phyloP scores from a whole-genome alignment of 352 stramenopile species.

The Plasmopara viticola region DNA sequence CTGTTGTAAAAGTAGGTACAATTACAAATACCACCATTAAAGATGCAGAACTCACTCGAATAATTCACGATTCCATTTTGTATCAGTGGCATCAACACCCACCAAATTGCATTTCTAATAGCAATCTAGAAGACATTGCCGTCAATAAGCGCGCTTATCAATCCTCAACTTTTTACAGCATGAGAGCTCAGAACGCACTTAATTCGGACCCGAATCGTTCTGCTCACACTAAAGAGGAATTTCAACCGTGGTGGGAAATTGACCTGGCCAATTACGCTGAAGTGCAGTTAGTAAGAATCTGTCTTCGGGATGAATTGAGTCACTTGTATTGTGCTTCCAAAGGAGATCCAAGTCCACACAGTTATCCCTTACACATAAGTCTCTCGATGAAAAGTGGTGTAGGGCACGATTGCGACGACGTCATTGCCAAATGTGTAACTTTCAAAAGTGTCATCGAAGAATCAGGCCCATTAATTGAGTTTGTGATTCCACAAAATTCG shows the following conservation, averaged over 20 bases:
- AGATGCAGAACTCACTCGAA: constrained; percentile 17
- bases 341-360: constrained; percentile 9
- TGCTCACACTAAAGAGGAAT: constrained; percentile 40
- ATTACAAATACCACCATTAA: neutral
- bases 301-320: constrained; percentile 31
- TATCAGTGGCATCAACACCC: constrained; percentile 27
- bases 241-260: constrained; percentile 54
- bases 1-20: neutral
- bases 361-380: constrained; percentile 45
- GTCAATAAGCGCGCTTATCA: constrained; percentile 35
- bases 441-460: constrained; percentile 29
- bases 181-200: constrained; percentile 36
- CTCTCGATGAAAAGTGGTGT: constrained; percentile 65
- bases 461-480: constrained; percentile 29
- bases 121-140: constrained; percentile 31
- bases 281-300: constrained; percentile 43
- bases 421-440: constrained; percentile 45
- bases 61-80: constrained; percentile 38
- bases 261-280: constrained; percentile 46
- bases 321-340: constrained; percentile 22
- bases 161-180: constrained; percentile 36
- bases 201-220: constrained; percentile 21
- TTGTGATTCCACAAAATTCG: constrained; percentile 41
- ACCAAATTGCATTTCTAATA: constrained; percentile 1
- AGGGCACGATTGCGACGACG: constrained; percentile 48